Evolutionary conservation across 345 rosid species (phyloP).

Genomic region (Murraya paniculata): DNA sequence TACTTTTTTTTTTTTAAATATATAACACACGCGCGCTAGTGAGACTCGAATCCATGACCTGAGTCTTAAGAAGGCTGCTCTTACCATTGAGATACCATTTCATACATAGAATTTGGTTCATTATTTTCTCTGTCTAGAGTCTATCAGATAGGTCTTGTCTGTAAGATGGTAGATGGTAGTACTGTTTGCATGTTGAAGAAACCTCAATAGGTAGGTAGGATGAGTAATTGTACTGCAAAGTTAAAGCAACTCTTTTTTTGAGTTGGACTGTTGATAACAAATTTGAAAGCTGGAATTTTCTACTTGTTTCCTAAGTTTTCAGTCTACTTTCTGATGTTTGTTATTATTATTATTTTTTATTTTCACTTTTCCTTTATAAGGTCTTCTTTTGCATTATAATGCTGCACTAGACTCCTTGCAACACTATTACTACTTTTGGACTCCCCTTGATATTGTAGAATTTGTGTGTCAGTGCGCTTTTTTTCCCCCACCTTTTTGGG

Average conservation of each 20-base stretch:
- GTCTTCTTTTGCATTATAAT: not conserved
- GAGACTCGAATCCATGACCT: too few species aligned
- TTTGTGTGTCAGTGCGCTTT: not conserved
- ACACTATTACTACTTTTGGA: not conserved
- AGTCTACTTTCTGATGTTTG: not conserved
- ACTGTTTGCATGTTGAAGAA: not conserved
- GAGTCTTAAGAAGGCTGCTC: too few species aligned
- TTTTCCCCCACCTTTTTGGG: too few species aligned
- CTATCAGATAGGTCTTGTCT: too few species aligned
- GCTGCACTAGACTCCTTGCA: not conserved
- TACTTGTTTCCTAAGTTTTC: not conserved
- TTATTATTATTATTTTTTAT: not conserved
- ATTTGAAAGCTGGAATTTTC: conserved; percentile 3
- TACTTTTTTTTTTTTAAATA: too few species aligned
- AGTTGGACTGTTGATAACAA: not conserved
- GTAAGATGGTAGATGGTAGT: not conserved
- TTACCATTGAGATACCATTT: too few species aligned
- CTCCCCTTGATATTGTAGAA: not conserved
- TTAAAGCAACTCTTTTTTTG: not conserved
- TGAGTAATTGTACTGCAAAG: not conserved
- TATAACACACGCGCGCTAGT: too few species aligned
- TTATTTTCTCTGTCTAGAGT: too few species aligned
- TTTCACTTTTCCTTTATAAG: not conserved
- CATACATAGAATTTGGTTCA: too few species aligned
- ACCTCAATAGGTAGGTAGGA: not conserved